These are phyloP conservation scores for Capsicum rhomboideum DNA, from an alignment of 257 asterid genomes.

Conservation along the genomic window DNA sequence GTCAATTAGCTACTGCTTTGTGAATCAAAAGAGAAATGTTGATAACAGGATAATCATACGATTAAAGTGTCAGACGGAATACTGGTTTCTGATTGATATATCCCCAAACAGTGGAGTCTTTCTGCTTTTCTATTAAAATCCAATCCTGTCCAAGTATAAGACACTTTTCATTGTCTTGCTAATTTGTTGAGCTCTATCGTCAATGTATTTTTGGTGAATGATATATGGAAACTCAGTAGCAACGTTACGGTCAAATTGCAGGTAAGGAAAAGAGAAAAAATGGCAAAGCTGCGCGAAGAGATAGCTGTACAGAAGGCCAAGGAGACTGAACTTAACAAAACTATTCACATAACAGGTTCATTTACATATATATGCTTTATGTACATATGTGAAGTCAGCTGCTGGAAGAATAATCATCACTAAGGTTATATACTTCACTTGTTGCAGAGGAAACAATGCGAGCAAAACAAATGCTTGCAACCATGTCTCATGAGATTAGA, in stretches of 20 bases:
- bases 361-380: neutral
- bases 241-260: conserved; percentile 6
- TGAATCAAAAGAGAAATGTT: no score
- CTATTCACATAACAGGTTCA: conserved; percentile 82
- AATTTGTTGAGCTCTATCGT: neutral
- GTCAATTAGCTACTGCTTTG: no score
- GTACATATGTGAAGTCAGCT: neutral
- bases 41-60: no score
- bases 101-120: no score
- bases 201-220: neutral
- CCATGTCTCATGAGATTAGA: conserved; percentile 95
- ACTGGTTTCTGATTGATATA: no score
- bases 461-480: conserved; percentile 93
- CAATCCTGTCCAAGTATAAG: no score
- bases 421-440: neutral
- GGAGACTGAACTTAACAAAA: conserved; percentile 88
- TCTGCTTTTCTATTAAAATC: no score
- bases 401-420: neutral
- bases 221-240: neutral
- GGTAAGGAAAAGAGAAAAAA: conserved; percentile 76
- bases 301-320: conserved; percentile 91
- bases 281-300: conserved; percentile 83
- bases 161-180: neutral
- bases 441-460: conserved; percentile 87
- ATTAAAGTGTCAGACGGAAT: no score